phyloP scores from a whole-genome alignment of 192 early-diverging fungal species.

The Helicostylum pulchrum region DNA sequence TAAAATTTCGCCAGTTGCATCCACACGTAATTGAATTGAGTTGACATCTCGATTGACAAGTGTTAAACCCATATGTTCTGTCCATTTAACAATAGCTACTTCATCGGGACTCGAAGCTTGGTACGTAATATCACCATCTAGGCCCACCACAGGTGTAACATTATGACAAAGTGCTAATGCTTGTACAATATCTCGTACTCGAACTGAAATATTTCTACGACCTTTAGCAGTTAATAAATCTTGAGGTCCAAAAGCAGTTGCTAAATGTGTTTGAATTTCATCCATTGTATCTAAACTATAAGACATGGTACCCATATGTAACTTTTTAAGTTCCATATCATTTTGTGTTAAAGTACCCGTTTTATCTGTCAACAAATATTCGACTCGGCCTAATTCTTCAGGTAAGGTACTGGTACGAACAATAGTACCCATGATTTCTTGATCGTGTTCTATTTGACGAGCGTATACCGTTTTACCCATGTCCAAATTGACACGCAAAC shows the following conservation, averaged over 20 bases:
- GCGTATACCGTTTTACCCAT: conserved; percentile 95
- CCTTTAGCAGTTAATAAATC: conserved; percentile 44
- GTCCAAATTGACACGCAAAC: conserved; percentile 91
- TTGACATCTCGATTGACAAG: conserved; percentile 75
- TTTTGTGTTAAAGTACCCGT: conserved; percentile 97
- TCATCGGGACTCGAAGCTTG: conserved; percentile 98
- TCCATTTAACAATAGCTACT: conserved; percentile 93
- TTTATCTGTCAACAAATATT: conserved; percentile 92
- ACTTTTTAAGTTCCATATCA: conserved; percentile 93
- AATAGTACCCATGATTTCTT: conserved; percentile 80
- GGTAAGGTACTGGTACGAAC: conserved; percentile 93
- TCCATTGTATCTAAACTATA: conserved; percentile 90
- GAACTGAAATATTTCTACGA: conserved; percentile 76
- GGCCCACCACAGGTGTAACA: conserved; percentile 70
- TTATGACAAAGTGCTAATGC: conserved; percentile 91
- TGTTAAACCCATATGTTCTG: conserved; percentile 77
- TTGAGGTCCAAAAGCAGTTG: conserved; percentile 42
- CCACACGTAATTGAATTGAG: conserved; percentile 64
- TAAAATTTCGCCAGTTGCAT: conserved; percentile 47
- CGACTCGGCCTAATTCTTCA: conserved; percentile 92
- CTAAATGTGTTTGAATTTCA: conserved; percentile 74
- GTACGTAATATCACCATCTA: conserved; percentile 68
- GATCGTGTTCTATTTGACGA: conserved; percentile 84
- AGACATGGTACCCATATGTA: conserved; percentile 96
- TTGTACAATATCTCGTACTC: conserved; percentile 85